Evolutionary conservation across 306 rosid species (phyloP), one percentile per base, ranked within the genome.

Genomic region (Acacia crassicarpa): DNA sequence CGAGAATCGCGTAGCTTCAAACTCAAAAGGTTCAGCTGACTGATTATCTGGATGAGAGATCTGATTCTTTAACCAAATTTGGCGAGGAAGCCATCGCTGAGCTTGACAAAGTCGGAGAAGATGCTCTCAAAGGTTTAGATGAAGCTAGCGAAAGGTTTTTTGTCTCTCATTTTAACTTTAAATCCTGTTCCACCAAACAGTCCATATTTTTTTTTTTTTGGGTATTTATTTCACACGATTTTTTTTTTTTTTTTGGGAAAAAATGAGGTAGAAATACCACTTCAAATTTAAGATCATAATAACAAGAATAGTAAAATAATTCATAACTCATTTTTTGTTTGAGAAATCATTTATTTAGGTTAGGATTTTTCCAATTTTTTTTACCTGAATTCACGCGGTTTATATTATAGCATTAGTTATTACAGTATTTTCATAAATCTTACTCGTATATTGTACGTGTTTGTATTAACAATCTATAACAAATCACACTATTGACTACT

Each of bases 21-120:
- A 77, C 99, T 10, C 88, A 91, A 58, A 95, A 92, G 82, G 93
- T 91, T 81, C 91, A 97, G 2, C 94, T 93, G 19, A 83, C 93
- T 0, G 91, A 89, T 81, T 93, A 63, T 84, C 81, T 95, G 7
- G 98, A 95, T 25, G 97, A 95, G 78, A 92, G 88, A 68, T 92
- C 99, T 16, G 91, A 78, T 4, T 91, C 91, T 76, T 87, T 95
- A 14, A 76, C 90, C 20, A 89, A 93, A 69, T 93, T 93, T 46
- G 97, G 92, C 2, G 99, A 95, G 82, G 96, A 91, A 70, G 91
- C 96, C 49, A 78, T 82, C 6, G 92, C 93, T 0, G 97, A 95
- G 72, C 82, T 95, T 63, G 96, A 92, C 81, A 95, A 91, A 92
- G 77, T 93, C 78, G 94, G 92, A 56, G 97, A 92, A 85, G 92